Conservation (phyloP, 306 rosid genomes). For the Benincasa hispida region DNA sequence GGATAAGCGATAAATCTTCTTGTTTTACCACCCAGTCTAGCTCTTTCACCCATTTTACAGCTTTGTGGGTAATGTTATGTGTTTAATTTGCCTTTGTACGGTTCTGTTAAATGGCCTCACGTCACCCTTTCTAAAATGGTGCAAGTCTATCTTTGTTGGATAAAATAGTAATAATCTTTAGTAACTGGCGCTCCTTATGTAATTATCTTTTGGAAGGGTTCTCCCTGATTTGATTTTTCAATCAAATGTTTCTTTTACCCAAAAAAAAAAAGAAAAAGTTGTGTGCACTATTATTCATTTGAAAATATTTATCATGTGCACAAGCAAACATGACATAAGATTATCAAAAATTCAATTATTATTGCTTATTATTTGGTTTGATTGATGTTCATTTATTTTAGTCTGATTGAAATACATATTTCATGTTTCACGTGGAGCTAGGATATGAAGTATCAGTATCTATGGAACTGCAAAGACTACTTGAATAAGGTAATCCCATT, state of each 20-base stretch:
- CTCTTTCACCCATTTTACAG: not conserved
- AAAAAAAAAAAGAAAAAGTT: too few species aligned
- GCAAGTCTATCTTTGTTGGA: not conserved
- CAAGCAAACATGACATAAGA: not conserved
- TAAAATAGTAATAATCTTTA: too few species aligned
- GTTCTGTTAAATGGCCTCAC: not conserved
- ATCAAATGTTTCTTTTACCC: not conserved
- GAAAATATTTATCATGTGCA: not conserved
- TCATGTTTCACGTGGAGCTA: conserved; percentile 58
- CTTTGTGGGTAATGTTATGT: not conserved
- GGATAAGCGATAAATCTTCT: not conserved
- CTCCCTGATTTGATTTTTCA: too few species aligned
- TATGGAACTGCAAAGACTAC: conserved; percentile 89
- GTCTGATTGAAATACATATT: conserved; percentile 33
- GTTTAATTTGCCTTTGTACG: not conserved
- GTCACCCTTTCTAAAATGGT: not conserved
- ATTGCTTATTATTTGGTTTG: not conserved
- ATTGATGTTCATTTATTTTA: conserved; percentile 7
- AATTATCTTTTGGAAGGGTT: too few species aligned
- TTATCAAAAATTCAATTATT: not conserved
- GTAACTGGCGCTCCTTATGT: too few species aligned
- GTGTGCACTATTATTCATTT: not conserved
- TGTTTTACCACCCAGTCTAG: not conserved
- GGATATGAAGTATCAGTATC: conserved; percentile 85
- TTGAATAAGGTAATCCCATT: conserved; percentile 33